These are phyloP conservation scores for Hyaloscypha variabilis DNA, from an alignment of 495 filamentous ascomycete species.

Conservation along the genomic window DNA sequence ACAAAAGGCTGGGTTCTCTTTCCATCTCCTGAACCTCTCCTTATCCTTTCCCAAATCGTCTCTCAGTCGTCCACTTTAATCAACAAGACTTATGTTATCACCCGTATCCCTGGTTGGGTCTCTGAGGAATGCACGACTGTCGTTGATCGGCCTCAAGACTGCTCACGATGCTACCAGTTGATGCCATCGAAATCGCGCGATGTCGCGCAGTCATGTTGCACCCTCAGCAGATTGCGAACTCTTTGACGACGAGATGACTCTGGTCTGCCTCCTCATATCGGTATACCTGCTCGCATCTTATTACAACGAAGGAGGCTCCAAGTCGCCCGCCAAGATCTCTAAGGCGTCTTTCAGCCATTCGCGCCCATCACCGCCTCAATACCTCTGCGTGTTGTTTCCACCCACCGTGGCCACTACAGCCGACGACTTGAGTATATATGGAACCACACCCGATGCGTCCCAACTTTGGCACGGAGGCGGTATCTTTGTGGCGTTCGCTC, in stretches of 20 bases:
- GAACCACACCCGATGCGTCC: no score
- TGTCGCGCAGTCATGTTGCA: not conserved
- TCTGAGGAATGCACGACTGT: not conserved
- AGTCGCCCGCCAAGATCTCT: not conserved
- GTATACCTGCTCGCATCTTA: not conserved
- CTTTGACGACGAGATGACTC: not conserved
- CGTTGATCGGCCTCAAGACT: not conserved
- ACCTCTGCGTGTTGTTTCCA: not conserved
- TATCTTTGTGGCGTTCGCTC: not conserved
- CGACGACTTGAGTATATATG: not conserved
- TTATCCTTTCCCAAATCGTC: not conserved
- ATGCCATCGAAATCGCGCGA: not conserved
- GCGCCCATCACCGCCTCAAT: not conserved
- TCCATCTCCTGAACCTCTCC: not conserved
- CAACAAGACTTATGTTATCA: not conserved
- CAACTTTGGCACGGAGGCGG: not conserved
- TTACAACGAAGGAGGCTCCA: not conserved
- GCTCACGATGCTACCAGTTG: not conserved
- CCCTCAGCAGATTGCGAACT: no score
- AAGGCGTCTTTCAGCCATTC: not conserved
- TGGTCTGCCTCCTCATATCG: not conserved
- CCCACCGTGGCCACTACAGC: not conserved
- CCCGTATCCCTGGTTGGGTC: not conserved
- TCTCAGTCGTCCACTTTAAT: not conserved
- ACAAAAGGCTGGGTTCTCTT: not conserved